phyloP scores from a whole-genome alignment of 805 yeast species.

The Metschnikowia rubicola region DNA sequence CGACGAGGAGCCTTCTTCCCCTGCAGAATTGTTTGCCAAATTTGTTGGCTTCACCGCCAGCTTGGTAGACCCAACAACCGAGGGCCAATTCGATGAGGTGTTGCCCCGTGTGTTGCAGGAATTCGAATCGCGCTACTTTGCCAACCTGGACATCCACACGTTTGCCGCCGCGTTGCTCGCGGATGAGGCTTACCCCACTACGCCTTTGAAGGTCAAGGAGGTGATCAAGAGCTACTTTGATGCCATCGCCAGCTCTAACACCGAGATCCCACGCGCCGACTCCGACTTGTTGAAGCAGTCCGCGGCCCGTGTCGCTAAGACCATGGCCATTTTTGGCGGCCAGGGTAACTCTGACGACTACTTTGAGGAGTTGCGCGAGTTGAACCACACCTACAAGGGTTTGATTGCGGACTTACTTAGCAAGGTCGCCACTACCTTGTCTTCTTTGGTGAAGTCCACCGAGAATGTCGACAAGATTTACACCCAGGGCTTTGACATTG shows the following conservation, averaged over 20 bases:
- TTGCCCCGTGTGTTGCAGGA: conserved; percentile 70
- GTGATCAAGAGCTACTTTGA: conserved; percentile 76
- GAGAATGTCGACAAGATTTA: conserved; percentile 80
- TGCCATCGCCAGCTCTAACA: conserved; percentile 30
- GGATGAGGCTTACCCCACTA: conserved; percentile 59
- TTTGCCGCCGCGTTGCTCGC: conserved; percentile 69
- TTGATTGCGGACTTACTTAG: conserved; percentile 68
- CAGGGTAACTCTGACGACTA: conserved; percentile 98
- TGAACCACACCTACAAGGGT: conserved; percentile 73
- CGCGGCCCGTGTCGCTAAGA: conserved; percentile 51
- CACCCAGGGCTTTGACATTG: conserved; percentile 88
- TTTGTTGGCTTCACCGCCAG: conserved; percentile 73
- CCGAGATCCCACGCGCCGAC: conserved; percentile 22
- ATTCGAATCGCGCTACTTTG: conserved; percentile 75
- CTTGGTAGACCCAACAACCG: conserved; percentile 43
- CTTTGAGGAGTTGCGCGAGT: conserved; percentile 90
- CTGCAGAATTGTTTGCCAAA: conserved; percentile 78
- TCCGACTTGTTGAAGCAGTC: conserved; percentile 61
- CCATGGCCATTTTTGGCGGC: conserved; percentile 93
- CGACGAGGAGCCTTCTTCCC: conserved; percentile 84
- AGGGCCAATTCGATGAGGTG: conserved; percentile 64
- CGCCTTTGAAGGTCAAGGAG: conserved; percentile 64
- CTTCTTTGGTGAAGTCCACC: conserved; percentile 63
- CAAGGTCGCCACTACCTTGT: conserved; percentile 66
- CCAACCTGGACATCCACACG: conserved; percentile 72